Base-by-base conservation (phyloP, 257 asterid genomes). In the Mitragyna speciosa region DNA sequence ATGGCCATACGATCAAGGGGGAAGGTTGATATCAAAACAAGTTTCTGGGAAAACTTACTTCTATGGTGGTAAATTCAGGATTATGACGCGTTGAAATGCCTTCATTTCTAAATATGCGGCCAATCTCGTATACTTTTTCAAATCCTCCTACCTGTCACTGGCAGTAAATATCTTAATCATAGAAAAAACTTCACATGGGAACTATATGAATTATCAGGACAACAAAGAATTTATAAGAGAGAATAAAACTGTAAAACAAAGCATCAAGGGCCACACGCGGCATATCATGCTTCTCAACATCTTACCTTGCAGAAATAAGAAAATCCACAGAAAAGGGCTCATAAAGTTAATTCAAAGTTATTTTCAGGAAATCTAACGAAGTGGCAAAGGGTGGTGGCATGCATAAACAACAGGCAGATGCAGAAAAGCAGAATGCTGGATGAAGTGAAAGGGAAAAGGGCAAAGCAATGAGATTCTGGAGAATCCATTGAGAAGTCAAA, bases 11-110 rank as follows among this genome's bases (percentile, higher is more conserved):
- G 58, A 5, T 61, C 14, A 75, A 28, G 65, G 36, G 70, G 2
- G 22, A 70, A 70, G 5, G 30, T 49, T 20, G 78, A 70, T n/a
- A 67, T 30, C 43, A 64, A 78, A 77, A 72, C 43, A 72, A 80
- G 69, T 39, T 41, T 41, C 30, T 68, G 59, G 74, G 41, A n/a
- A 84, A 76, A 51, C 82, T 85, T 86, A 96, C 99, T 96, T 96
- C 99, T 79, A 96, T 94, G 65, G 99, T 94, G 87, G 99, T 96
- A 85, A 96, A 96, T 84, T 96, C 99, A 52, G 99, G 99, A 88
- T 96, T 96, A 87, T 96, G 99, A 48, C 98, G 99, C 52, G 99
- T 96, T 73, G 99, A 96, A 85, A 94, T 88, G 83, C 99, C 99
- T 87, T 96, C 99, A 71, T 96, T 96, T 56, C 98, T 90, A 83